Base-by-base conservation (phyloP, 768 basidiomycete genomes). In the Gyrodon lividus region DNA sequence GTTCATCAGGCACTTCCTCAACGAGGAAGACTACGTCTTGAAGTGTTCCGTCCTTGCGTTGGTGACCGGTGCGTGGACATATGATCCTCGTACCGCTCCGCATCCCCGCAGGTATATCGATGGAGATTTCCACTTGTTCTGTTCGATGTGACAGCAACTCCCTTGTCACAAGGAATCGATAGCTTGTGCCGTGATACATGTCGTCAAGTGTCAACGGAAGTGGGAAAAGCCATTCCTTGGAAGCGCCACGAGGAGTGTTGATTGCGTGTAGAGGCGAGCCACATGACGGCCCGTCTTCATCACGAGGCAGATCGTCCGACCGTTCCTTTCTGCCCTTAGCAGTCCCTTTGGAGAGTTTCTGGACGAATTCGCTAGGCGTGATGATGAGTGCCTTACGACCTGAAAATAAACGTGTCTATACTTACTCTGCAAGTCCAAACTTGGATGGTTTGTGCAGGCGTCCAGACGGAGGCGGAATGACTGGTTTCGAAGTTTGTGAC, bases 11-110 rank as follows among this genome's bases (percentile, higher is more conserved):
- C 19, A 75, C 68, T 60, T 85, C 79, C 58, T 84, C 80, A 26
- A 87, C 71, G 44, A 87, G 66, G 58, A 88, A 88, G 17, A 82
- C 78, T 46, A 88, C 76, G 48, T 87, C 84, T 58, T 88, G 85
- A 46, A 78, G 77, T 10, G 71, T 66, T 12, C 80, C 79, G 50
- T 78, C 75, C 54, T 73, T 71, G 50, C 77, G 72, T 58, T 88
- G 83, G 68, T 87, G 83, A n/a, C 86, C 86, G 7, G 80, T 78
- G n/a, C 77, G 74, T 33, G 78, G 76, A 52, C 83, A 86, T 34
- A 80, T 62, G 30, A 88, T 80, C 52, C 76, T 74, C 19, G 83
- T 83, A 7, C 84, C 84, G 23, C 71, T 69, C 45, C 77, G 79
- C 67, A 81, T 86, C 6, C 86, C 84, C 17, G 82, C 74, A 52